phyloP scores from a whole-genome alignment of 2,329 filamentous ascomycete genomes.

The Fusarium subglutinans region DNA sequence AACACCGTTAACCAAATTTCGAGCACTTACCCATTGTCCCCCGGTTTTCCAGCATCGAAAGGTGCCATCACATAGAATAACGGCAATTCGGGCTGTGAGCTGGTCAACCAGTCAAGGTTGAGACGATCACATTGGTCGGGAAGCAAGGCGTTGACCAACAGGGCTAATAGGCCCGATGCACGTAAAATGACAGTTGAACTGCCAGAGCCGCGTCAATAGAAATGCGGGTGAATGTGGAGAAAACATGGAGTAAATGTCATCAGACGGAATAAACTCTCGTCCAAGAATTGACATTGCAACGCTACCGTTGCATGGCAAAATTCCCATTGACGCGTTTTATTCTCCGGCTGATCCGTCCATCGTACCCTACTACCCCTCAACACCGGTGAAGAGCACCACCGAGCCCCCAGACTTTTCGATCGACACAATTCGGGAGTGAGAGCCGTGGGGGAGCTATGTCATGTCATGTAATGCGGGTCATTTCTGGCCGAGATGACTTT shows the following conservation, averaged over 20 bases:
- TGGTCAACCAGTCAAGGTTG: not conserved
- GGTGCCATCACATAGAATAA: not conserved
- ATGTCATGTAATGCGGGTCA: conserved; percentile 13
- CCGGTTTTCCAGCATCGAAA: not conserved
- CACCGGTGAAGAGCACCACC: conserved; percentile 21
- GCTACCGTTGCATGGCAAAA: conserved; percentile 9
- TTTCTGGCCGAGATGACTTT: not conserved
- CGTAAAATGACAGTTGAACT: not conserved
- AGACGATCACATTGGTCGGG: not conserved
- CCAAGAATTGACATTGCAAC: conserved; percentile 12
- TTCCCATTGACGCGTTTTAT: conserved; percentile 33
- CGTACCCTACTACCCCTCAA: conserved; percentile 32
- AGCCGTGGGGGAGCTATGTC: not conserved
- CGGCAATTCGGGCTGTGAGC: not conserved
- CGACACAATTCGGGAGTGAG: conserved; percentile 12
- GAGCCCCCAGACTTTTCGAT: conserved; percentile 8
- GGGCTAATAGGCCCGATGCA: conserved; percentile 19
- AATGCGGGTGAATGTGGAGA: conserved; percentile 24
- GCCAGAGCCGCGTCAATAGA: conserved; percentile 32
- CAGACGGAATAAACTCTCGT: not conserved
- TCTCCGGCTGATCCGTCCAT: conserved; percentile 9
- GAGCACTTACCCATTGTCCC: too few species aligned
- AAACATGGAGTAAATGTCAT: conserved; percentile 10
- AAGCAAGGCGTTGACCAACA: not conserved
- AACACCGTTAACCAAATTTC: too few species aligned